Base-by-base conservation (phyloP, 176 grass and related monocot species). In the Ampelocalamus luodianensis region DNA sequence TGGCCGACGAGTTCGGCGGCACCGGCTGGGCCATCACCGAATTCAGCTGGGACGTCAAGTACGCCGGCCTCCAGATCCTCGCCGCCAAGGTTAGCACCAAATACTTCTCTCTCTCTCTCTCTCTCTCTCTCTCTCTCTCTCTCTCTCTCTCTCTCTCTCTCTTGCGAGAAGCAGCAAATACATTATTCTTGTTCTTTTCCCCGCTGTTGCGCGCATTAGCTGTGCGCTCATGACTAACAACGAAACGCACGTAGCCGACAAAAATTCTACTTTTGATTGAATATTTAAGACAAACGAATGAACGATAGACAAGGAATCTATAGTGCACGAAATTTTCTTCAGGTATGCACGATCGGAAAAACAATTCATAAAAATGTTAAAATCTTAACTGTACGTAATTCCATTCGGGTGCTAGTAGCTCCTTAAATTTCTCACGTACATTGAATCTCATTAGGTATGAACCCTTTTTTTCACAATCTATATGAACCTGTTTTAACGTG, bases 41-140 rank as follows among this genome's bases (percentile, higher is more conserved):
- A 79, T 95, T 95, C 79, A 95, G 90, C 83, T 95, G 93, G 93
- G 93, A 95, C 37, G 90, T 95, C 79, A 95, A 95, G 65, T 95
- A 92, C 40, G 93, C 88, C 45, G 93, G 93, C 45, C 86, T 95
- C 14, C 93, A 92, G 81, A 86, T 92, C 45, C 83, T 95, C 49
- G 90, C 88, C 13, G 45, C 93, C 32, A 34, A 34, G 32, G 32
- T 34, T 2, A 3, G 32, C 32, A 34, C 32, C 32, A 34, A 34
- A 2, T 34, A 3, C 32, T 34, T 34, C 29, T 34, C 32, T 34
- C 2, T 34, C 32, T 34, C 2, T 34, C 2, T 34, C 29, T 29
- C 29, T 29, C 29, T 29, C 29, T 29, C 29, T 29, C 29, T 29
- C 29, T 29, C 29, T 29, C 29, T 29, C 29, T 29, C 29, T 29